Evolutionary conservation across 192 early-diverging fungal genomes (phyloP), one percentile per base, ranked within the genome.

Genomic region (Linnemannia exigua): DNA sequence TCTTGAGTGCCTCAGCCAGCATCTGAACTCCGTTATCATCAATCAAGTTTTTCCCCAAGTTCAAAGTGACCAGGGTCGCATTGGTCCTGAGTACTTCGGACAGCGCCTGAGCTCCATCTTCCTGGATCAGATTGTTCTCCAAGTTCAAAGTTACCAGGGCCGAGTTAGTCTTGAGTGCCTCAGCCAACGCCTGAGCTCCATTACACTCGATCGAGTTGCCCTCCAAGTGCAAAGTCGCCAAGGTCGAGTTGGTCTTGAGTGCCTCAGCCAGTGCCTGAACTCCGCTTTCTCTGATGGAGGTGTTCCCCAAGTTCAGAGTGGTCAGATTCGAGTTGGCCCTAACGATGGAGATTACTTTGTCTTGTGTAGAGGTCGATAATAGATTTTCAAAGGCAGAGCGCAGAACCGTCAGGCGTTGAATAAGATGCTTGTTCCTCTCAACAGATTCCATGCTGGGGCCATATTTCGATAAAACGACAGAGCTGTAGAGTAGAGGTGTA

Each of bases 141-240:
- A 74, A 74, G 54, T 47, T 50, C 72, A 74, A 74, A 50, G 19
- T 31, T 20, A 44, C 31, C 54, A 74, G 47, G 48, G 46, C 25
- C 25, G 72, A 74, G 54, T 50, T 74, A 20, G n/a, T 35, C 54
- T 74, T 28, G 3, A 74, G 47, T 19, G 72, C 47, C 33, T 25
- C 48, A 37, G 44, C 47, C 38, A 74, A 44, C 11, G 47, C 72
- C 47, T 58, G 7, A 25, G 47, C 72, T 74, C 72, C 72, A 54
- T 11, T 37, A 14, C 41, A 14, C 19, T 35, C 37, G 46, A 74
- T 74, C 1, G 9, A 50, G 33, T 50, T 48, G n/a, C n/a, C n/a
- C 72, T 74, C 47, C 47, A 74, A 58, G 33, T 0, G 11, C 72
- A 74, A 74, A 2, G 72, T 54, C 31, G 72, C 48, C 47, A 74